These are phyloP conservation scores for Pyrenophora teres DNA, from an alignment of 2,329 filamentous ascomycete genomes.

Conservation along the genomic window DNA sequence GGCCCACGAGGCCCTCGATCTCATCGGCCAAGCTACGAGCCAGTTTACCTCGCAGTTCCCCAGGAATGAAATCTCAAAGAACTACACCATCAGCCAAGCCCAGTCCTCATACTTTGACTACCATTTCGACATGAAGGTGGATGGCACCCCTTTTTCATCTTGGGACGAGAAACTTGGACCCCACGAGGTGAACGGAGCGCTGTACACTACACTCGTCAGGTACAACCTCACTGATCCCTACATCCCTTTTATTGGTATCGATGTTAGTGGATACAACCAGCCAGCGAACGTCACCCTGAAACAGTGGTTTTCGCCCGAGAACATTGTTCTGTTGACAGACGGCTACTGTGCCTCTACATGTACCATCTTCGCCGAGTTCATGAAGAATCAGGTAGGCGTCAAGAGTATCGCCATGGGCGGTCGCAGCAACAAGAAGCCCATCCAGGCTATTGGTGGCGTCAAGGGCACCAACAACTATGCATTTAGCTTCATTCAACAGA, in stretches of 20 bases:
- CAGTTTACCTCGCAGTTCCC: conserved; percentile 38
- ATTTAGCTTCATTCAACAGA: conserved; percentile 40
- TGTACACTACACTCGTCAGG: conserved; percentile 39
- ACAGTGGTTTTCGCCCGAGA: conserved; percentile 59
- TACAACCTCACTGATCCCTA: conserved; percentile 47
- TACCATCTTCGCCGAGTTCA: conserved; percentile 61
- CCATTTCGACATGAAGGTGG: conserved; percentile 53
- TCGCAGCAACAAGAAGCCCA: conserved; percentile 51
- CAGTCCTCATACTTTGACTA: conserved; percentile 54
- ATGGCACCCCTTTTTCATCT: conserved; percentile 55
- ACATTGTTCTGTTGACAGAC: conserved; percentile 60
- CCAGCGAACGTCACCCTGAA: conserved; percentile 50
- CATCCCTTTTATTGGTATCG: conserved; percentile 37
- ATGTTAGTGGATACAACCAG: conserved; percentile 42
- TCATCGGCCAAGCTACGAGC: conserved; percentile 51
- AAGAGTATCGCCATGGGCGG: conserved; percentile 60
- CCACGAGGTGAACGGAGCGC: conserved; percentile 47
- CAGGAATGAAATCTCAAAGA: conserved; percentile 30
- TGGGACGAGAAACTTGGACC: conserved; percentile 52
- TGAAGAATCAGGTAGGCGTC: conserved; percentile 59
- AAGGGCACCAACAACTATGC: conserved; percentile 54
- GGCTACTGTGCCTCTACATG: conserved; percentile 65
- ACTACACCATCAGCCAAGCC: conserved; percentile 47
- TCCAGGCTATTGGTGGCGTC: conserved; percentile 61
- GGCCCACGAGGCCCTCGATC: conserved; percentile 53